Base-by-base conservation (phyloP, 1,139 yeast species). In the Scheffersomyces parashehatae region DNA sequence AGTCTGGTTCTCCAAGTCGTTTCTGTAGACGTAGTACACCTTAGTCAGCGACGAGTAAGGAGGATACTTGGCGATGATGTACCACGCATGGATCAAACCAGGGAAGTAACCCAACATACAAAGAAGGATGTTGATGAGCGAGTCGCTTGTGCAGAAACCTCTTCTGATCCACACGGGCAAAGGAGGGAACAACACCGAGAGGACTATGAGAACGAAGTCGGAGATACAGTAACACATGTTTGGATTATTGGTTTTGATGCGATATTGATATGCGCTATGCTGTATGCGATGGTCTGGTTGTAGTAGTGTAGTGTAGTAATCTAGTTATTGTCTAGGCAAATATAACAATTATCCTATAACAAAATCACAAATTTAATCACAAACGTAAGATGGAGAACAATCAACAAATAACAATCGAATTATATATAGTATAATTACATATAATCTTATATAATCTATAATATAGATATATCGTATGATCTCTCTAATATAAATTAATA, bases 121-220 rank as follows among this genome's bases (percentile, higher is more conserved):
- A 34, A 84, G 70, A 36, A 78, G 62, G 35, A 84, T 68, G 58
- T 83, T 84, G 47, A 85, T 79, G 12, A 82, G 59, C 9, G 84
- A 72, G 58, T 84, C 89, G 33, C 73, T 66, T 3, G 87, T 75
- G 50, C 88, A 83, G 29, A 82, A 44, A 1, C 90, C 90, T 44
- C 82, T 68, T 56, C 86, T 80, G 47, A 84, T 74, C 77, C 83
- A 78, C 16, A 85, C 90, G 0, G 90, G 88, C 41, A 85, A 66
- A 0, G 91, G 90, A 1, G 91, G 90, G 64, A 82, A 75, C 40
- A 84, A 59, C 26, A 84, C 77, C 0, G 88, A 83, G 11, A 84
- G 56, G 0, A 83, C 61, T 24, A 83, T 83, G 35, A 85, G 74
- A 9, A 80, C 58, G 42, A 82, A 70, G 60, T 84, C 86, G 32